A percentile compares a stretch with the other conserved stretches of the same genome.
phyloP scores from a whole-genome alignment of 2,329 filamentous ascomycete species.

The Fusarium secorum region DNA sequence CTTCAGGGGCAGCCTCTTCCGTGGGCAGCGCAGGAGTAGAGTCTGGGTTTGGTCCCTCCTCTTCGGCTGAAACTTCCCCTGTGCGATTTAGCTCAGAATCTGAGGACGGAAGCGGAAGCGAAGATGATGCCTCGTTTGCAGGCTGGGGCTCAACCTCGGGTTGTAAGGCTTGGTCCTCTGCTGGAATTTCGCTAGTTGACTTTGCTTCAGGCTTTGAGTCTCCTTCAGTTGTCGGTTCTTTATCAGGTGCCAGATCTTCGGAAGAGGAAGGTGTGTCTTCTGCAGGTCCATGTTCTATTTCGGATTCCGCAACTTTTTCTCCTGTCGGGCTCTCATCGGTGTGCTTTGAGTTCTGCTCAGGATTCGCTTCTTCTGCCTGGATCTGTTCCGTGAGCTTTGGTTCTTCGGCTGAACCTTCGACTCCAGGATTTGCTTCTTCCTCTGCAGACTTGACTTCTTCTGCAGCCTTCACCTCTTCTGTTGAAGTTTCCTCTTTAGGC shows the following conservation, averaged over 20 bases:
- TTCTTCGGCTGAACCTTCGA: neutral
- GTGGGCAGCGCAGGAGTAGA: neutral
- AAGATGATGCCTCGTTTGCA: neutral
- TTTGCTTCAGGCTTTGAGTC: neutral
- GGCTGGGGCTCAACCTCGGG: constrained; percentile 5
- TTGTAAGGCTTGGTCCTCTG: neutral
- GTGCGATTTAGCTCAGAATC: neutral
- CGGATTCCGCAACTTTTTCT: neutral
- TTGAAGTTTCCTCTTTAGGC: neutral
- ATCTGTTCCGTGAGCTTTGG: neutral
- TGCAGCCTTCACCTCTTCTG: neutral
- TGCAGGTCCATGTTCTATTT: neutral
- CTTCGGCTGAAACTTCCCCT: neutral
- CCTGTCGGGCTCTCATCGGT: neutral
- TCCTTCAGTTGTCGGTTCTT: constrained; percentile 1
- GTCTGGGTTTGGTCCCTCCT: neutral
- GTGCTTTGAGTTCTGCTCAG: neutral
- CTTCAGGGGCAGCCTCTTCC: neutral
- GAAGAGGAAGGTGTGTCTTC: neutral
- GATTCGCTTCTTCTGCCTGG: neutral
- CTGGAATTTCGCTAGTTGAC: neutral
- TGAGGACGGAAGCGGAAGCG: neutral
- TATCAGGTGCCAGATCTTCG: neutral
- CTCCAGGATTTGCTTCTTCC: neutral
- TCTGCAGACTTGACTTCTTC: neutral